Evolutionary conservation across 306 rosid species (phyloP), one percentile per base, ranked within the genome.

Genomic region (Malus sylvestris): DNA sequence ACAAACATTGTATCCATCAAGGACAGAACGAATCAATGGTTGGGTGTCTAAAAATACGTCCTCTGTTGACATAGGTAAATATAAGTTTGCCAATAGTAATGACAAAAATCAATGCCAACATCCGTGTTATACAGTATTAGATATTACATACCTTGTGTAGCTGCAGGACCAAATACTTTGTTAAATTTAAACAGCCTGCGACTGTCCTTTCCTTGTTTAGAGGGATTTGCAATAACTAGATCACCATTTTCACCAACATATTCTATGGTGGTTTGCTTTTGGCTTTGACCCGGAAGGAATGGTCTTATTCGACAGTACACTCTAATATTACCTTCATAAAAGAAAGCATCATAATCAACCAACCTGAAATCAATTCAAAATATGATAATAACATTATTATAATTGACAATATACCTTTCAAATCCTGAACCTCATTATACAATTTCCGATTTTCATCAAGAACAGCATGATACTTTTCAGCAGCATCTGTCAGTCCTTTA

Each of bases 291-390:
- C 1, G 91, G 95, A 82, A 96, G 97, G 86, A 96, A 96, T 40
- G 99, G 99, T 74, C 99, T 88, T 75, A 96, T 84, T 57, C 98
- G 97, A 83, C 99, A 92, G 78, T 96, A 93, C 44, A 96, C 99
- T 83, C 99, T 88, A 60, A 96, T 96, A 88, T 91, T 96, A 71
- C 99, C 99, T 96, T 78, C 75, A 81, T 60, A 79, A 65, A 76
- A 80, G 46, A 44, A 57, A 57, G 68, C 61, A n/a, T 52, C 42
- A 13, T 70, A 25, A 73, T 57, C 51, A 84, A 78, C 77, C 68
- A 73, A 42, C 71, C 78, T 68, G 74, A 58, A 76, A 73, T 63
- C 10, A 52, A 62, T 29, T 45, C 32, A 53, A 77, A 72, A 72
- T 23, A 32, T 18, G 20, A 33, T n/a, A 20, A 38, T 35, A 35